Evolutionary conservation across 2,329 filamentous ascomycete genomes (phyloP).

Genomic region (Sporothrix protearum): DNA sequence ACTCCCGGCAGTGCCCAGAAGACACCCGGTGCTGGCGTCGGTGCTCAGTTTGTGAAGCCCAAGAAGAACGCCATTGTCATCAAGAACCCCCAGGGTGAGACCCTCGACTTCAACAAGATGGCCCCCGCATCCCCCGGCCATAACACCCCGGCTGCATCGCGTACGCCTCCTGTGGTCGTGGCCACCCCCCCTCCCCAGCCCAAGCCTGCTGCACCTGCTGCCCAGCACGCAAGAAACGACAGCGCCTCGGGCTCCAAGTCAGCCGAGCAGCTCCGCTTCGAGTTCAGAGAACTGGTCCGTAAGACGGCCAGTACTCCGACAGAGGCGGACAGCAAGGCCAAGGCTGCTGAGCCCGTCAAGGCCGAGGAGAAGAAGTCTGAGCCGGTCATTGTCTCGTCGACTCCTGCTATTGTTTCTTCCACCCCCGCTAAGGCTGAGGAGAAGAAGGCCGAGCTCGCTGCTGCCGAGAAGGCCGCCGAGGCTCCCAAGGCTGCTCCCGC

Average conservation of each 20-base stretch:
- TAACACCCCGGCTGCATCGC: constrained; percentile 48
- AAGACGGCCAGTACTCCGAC: constrained; percentile 38
- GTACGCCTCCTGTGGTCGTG: constrained; percentile 67
- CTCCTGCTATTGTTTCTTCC: neutral
- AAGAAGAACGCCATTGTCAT: constrained; percentile 75
- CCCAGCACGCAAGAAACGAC: constrained; percentile 66
- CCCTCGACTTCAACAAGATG: constrained; percentile 63
- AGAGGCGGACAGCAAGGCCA: constrained; percentile 33
- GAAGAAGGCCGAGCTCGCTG: neutral
- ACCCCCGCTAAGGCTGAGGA: constrained; percentile 2
- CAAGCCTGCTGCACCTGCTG: constrained; percentile 60
- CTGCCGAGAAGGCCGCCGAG: neutral
- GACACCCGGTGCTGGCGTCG: constrained; percentile 38
- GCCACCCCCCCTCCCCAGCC: constrained; percentile 76
- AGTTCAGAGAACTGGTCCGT: constrained; percentile 75
- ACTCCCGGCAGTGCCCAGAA: constrained; percentile 21
- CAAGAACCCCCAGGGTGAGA: constrained; percentile 77
- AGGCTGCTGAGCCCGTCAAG: constrained; percentile 27
- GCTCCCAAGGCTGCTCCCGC: constrained; percentile 2
- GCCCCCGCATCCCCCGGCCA: constrained; percentile 56
- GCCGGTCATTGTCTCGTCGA: constrained; percentile 14
- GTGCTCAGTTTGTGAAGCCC: constrained; percentile 49
- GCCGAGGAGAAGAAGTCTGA: constrained; percentile 18
- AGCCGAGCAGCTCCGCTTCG: constrained; percentile 74
- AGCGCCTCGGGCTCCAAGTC: constrained; percentile 67